These are phyloP conservation scores for Phylloporus rhodoxanthus DNA, from an alignment of 768 basidiomycete genomes.

Conservation along the genomic window DNA sequence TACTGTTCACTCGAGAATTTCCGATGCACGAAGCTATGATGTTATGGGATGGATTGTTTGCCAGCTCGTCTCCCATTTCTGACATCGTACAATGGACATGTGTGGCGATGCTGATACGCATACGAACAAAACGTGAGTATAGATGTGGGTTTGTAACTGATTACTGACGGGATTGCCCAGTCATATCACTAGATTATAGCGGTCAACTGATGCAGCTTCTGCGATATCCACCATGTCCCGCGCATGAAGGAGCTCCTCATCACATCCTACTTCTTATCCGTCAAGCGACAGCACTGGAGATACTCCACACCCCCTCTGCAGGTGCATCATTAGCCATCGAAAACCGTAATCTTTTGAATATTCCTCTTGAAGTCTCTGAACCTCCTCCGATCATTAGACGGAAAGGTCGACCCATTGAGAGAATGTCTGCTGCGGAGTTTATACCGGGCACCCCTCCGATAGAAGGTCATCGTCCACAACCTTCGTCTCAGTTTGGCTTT, in stretches of 20 bases:
- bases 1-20: conserved; percentile 93
- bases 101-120: conserved; percentile 91
- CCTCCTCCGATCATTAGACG: conserved; percentile 36
- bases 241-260: conserved; percentile 38
- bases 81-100: conserved; percentile 82
- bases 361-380: conserved; percentile 61
- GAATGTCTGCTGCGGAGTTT: conserved; percentile 19
- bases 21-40: conserved; percentile 72
- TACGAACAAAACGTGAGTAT: conserved; percentile 81
- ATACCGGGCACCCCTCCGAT: conserved; percentile 16
- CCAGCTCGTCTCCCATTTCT: conserved; percentile 66
- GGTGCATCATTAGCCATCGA: conserved; percentile 78
- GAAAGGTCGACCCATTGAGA: conserved; percentile 30
- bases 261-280: conserved; percentile 68
- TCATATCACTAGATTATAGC: conserved; percentile 83
- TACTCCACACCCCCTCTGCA: conserved; percentile 65
- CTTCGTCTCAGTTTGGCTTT: conserved; percentile 45
- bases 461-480: conserved; percentile 37
- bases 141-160: neutral
- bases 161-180: conserved; percentile 36
- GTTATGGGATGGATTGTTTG: conserved; percentile 96
- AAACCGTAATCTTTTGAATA: conserved; percentile 72
- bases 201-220: conserved; percentile 77
- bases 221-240: conserved; percentile 62
- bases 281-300: conserved; percentile 77